phyloP scores from a whole-genome alignment of 805 yeast species.

The Candida bentonensis region DNA sequence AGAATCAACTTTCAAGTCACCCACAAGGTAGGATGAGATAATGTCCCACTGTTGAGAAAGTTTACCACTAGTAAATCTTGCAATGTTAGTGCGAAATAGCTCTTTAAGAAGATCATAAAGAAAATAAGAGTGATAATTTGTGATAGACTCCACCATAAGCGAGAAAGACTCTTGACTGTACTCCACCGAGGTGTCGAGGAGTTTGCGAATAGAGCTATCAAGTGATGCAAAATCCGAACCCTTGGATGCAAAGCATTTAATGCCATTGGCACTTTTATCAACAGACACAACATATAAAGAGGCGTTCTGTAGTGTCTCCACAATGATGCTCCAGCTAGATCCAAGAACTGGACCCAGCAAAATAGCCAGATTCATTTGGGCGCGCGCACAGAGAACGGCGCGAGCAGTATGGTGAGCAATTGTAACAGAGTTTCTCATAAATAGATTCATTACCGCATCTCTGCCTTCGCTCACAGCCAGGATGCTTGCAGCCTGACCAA shows the following conservation, averaged over 20 bases:
- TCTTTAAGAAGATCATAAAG: slow-evolving; percentile 40
- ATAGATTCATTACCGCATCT: slow-evolving; percentile 34
- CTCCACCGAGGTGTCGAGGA: slow-evolving; percentile 46
- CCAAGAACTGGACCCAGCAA: slow-evolving; percentile 69
- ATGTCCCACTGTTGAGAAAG: background rate
- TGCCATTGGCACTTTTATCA: slow-evolving; percentile 7
- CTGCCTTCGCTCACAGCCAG: slow-evolving; percentile 43
- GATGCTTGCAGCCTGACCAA: slow-evolving; percentile 73
- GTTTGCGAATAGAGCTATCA: slow-evolving; percentile 41
- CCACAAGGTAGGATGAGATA: background rate
- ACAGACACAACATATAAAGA: slow-evolving; percentile 9
- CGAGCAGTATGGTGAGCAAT: slow-evolving; percentile 26
- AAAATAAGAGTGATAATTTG: slow-evolving; percentile 19
- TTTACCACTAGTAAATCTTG: slow-evolving; percentile 25
- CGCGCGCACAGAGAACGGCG: slow-evolving; percentile 64
- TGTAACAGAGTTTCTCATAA: slow-evolving; percentile 19
- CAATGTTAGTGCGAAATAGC: slow-evolving; percentile 36
- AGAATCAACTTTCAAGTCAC: background rate
- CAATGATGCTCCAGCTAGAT: slow-evolving; percentile 48
- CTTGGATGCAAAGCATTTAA: slow-evolving; percentile 21
- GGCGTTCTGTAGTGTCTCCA: slow-evolving; percentile 34
- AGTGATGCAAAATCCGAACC: slow-evolving; percentile 30
- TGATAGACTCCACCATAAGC: slow-evolving; percentile 32
- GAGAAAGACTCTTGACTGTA: slow-evolving; percentile 39
- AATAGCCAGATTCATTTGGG: slow-evolving; percentile 58